These are phyloP conservation scores for Ceratocystis destructans DNA, from an alignment of 2,329 filamentous ascomycete species.

Conservation along the genomic window DNA sequence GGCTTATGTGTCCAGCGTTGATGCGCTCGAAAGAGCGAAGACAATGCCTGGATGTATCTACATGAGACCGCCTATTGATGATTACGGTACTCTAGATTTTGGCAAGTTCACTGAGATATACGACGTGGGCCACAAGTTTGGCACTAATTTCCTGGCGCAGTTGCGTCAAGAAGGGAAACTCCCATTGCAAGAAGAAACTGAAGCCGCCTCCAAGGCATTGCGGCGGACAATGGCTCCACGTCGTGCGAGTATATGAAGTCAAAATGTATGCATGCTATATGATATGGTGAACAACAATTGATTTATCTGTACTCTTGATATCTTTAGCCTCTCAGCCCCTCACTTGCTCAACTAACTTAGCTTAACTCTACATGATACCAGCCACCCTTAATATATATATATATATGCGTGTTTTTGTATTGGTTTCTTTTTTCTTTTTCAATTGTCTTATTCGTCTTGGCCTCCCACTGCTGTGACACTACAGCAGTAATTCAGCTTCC, in stretches of 20 bases:
- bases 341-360: background rate
- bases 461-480: too few species aligned
- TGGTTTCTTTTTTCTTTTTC: background rate
- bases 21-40: conserved; percentile 88
- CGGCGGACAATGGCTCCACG: conserved; percentile 67
- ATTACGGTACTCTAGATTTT: conserved; percentile 90
- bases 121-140: conserved; percentile 73
- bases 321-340: background rate
- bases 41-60: conserved; percentile 82
- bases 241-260: conserved; percentile 55
- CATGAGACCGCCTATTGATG: conserved; percentile 88
- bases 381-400: background rate
- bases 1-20: conserved; percentile 88
- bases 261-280: conserved; percentile 4
- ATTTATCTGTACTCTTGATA: background rate
- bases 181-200: conserved; percentile 54
- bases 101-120: conserved; percentile 97
- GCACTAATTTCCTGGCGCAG: conserved; percentile 62
- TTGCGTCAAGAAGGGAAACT: conserved; percentile 68
- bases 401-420: conserved; percentile 9
- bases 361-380: background rate
- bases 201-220: conserved; percentile 51
- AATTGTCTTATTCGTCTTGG: background rate
- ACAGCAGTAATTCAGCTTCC: conserved; percentile 6
- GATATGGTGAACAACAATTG: background rate